Percentiles rank a stretch among this genome's conserved stretches.
phyloP scores from a whole-genome alignment of 2,329 filamentous ascomycete genomes.

The Fusarium oligoseptatum region DNA sequence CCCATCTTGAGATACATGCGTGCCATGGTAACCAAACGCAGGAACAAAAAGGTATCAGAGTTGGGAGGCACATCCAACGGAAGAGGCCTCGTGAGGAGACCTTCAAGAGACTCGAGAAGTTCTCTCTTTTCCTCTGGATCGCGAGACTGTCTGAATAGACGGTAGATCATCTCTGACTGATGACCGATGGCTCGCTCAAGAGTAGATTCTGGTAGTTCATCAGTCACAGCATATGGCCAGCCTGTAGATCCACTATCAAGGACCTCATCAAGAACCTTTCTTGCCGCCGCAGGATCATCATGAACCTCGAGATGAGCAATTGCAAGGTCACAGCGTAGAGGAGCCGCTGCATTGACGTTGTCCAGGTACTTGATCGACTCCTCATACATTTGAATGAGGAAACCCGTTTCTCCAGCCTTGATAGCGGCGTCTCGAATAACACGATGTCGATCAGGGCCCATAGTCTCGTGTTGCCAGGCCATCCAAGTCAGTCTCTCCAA shows the following conservation, averaged over 20 bases:
- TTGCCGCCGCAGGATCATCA: constrained; percentile 30
- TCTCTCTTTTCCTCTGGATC: constrained; percentile 38
- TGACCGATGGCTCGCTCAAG: constrained; percentile 28
- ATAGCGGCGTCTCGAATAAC: constrained; percentile 31
- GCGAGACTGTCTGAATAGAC: constrained; percentile 35
- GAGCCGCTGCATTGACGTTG: constrained; percentile 44
- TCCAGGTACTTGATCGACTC: constrained; percentile 44
- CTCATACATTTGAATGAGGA: constrained; percentile 39
- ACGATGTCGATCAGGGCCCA: constrained; percentile 11
- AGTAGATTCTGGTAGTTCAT: constrained; percentile 20
- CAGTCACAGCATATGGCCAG: constrained; percentile 40
- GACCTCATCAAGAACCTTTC: constrained; percentile 39
- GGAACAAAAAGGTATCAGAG: constrained; percentile 20
- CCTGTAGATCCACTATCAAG: constrained; percentile 40
- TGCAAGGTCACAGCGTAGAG: constrained; percentile 41
- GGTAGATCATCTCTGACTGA: constrained; percentile 37
- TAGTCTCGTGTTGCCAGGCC: constrained; percentile 39
- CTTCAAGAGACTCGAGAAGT: constrained; percentile 30
- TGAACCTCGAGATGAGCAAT: constrained; percentile 27
- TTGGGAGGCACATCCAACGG: constrained; percentile 37
- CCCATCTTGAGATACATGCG: constrained; percentile 46
- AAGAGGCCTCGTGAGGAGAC: constrained; percentile 32
- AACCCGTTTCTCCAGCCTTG: constrained; percentile 33
- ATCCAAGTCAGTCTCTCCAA: constrained; percentile 47
- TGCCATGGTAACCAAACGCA: constrained; percentile 30